A percentile compares a stretch with the other conserved stretches of the same genome.
phyloP scores from a whole-genome alignment of 257 asterid genomes.

The Gentiana macrophylla region DNA sequence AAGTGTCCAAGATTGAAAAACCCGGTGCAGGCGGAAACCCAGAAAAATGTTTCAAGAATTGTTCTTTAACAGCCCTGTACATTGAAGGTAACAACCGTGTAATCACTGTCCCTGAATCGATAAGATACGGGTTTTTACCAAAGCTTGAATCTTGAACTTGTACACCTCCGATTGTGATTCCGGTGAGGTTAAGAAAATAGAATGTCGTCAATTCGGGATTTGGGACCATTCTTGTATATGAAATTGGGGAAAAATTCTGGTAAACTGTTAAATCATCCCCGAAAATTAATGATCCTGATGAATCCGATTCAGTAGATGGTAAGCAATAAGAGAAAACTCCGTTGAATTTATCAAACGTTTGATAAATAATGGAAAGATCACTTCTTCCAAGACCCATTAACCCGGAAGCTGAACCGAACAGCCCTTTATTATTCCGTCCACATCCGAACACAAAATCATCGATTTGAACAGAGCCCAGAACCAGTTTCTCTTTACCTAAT shows the following conservation, averaged over 20 bases:
- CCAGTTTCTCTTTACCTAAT: slow-evolving; percentile 39
- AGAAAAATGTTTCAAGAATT: slow-evolving; percentile 72
- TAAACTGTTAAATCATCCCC: slow-evolving; percentile 41
- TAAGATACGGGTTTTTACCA: slow-evolving; percentile 36
- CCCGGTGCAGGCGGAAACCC: slow-evolving; percentile 61
- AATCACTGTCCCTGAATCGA: slow-evolving; percentile 85
- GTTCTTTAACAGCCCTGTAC: slow-evolving; percentile 41
- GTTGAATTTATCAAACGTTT: slow-evolving; percentile 39
- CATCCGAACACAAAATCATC: slow-evolving; percentile 65
- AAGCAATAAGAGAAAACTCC: slow-evolving; percentile 84
- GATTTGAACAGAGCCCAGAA: slow-evolving; percentile 36
- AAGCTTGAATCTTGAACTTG: slow-evolving; percentile 25
- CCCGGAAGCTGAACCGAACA: slow-evolving; percentile 79
- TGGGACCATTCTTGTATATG: slow-evolving; percentile 46
- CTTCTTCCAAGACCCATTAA: slow-evolving; percentile 80
- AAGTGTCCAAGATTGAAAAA: slow-evolving; percentile 69
- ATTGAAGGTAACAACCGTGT: slow-evolving; percentile 69
- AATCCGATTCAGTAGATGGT: slow-evolving; percentile 40
- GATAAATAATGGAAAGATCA: slow-evolving; percentile 59
- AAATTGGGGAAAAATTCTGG: slow-evolving; percentile 48
- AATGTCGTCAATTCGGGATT: slow-evolving; percentile 51
- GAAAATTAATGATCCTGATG: slow-evolving; percentile 55
- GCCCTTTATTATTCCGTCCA: slow-evolving; percentile 60
- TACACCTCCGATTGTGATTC: slow-evolving; percentile 54
- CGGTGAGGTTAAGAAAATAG: slow-evolving; percentile 62